Evolutionary conservation across 495 filamentous ascomycete species (phyloP).

Genomic region (Daldinia loculata): DNA sequence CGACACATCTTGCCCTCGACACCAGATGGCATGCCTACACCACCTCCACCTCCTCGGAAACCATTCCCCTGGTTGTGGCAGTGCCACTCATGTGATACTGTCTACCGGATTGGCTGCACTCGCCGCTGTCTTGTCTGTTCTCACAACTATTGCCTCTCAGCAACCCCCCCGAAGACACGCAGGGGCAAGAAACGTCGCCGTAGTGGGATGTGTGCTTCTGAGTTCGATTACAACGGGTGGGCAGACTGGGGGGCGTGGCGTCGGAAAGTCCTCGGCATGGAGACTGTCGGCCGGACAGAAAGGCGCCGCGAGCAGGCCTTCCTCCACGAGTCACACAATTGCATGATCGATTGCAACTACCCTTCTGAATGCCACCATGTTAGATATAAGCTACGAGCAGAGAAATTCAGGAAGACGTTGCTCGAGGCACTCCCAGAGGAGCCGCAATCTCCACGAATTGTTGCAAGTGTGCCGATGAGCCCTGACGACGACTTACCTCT

Average conservation of each 20-base stretch:
- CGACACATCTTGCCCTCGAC: constrained; percentile 39
- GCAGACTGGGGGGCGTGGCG: constrained; percentile 51
- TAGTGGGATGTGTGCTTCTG: constrained; percentile 38
- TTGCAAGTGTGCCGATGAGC: constrained; percentile 1
- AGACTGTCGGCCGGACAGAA: constrained; percentile 21
- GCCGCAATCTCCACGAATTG: constrained; percentile 5
- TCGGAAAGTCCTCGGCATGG: constrained; percentile 44
- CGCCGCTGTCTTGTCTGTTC: constrained; percentile 57
- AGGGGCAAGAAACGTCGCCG: constrained; percentile 35
- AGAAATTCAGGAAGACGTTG: constrained; percentile 21
- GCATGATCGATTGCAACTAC: constrained; percentile 55
- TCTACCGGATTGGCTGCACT: constrained; percentile 54
- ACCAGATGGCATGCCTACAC: constrained; percentile 40
- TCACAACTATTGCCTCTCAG: constrained; percentile 52
- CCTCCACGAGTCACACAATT: constrained; percentile 43
- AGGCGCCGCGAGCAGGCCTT: constrained; percentile 39
- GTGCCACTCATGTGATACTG: constrained; percentile 52
- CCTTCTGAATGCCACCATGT: constrained; percentile 54
- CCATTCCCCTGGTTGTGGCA: constrained; percentile 57
- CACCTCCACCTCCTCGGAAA: constrained; percentile 39
- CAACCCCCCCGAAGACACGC: constrained; percentile 9
- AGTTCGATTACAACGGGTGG: constrained; percentile 58
- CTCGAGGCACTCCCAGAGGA: constrained; percentile 12
- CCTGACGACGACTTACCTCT: constrained; percentile 30
- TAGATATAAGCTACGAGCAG: constrained; percentile 31